phyloP scores from a whole-genome alignment of 495 filamentous ascomycete species.

The Xylaria telfairii region DNA sequence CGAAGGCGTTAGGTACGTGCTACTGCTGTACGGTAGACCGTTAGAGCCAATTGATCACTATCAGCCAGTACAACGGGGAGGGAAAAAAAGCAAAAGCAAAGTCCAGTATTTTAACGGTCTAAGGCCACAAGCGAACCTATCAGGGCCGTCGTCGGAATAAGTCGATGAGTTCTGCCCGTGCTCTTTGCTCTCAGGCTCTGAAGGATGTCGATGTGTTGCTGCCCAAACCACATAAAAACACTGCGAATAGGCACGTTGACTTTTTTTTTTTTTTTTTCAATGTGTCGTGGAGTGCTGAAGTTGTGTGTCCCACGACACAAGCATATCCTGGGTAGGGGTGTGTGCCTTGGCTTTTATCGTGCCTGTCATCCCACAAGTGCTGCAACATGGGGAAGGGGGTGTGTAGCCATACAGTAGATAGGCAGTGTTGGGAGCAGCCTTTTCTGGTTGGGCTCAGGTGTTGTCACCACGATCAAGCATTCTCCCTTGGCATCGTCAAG shows the following conservation, averaged over 20 bases:
- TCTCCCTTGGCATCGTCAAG: not conserved
- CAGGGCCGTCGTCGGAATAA: not conserved
- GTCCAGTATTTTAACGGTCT: not conserved
- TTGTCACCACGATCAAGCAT: not conserved
- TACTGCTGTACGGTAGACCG: not conserved
- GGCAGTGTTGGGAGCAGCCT: not conserved
- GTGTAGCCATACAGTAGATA: not conserved
- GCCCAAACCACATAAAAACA: not conserved
- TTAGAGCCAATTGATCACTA: not conserved
- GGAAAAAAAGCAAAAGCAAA: not conserved
- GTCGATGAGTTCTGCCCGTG: not conserved
- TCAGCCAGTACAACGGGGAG: not conserved
- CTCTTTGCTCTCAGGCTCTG: not conserved
- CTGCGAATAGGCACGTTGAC: no score
- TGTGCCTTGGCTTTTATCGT: conserved; percentile 1
- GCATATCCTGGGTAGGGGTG: not conserved
- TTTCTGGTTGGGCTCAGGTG: not conserved
- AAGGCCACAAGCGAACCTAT: conserved; percentile 1
- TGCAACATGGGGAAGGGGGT: not conserved
- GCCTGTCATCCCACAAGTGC: not conserved
- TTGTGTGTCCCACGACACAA: not conserved
- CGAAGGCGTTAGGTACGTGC: not conserved
- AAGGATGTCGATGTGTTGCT: not conserved
- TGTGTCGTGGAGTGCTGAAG: not conserved
- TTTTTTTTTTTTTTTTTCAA: no score